Base-by-base conservation (phyloP, 768 basidiomycete species). In the Dentipellis sp. region DNA sequence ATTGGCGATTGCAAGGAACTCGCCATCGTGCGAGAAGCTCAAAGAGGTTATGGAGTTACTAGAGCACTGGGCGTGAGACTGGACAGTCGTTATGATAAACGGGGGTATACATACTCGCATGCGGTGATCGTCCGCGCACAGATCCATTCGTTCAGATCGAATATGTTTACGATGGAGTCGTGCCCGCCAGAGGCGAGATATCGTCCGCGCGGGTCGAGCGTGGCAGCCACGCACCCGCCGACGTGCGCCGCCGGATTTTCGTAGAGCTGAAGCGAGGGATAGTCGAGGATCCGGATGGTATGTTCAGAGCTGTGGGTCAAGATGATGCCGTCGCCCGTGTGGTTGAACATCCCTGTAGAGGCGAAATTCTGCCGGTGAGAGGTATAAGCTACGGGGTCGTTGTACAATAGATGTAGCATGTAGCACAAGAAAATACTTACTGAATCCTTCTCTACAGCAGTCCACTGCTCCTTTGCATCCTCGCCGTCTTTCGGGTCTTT, bases 1-100 rank as follows among this genome's bases (percentile, higher is more conserved):
- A 58, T 75, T 87, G 9, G 88, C 84, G 51, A 90, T 83, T 16
- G 89, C 89, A 48, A 91, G 68, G 64, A 84, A 91, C 72, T 92
- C 89, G 36, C 89, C 89, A 61, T 91, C 89, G 59, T 84, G 77
- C 11, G 88, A 91, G 75, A 90, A 92, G 66, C 84, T 88, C 17
- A 91, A 68, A 17, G 79, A 78, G 58, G 79, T 87, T 63, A 90
- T 86, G 19, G 82, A 76, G 64, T 89, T 74, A 55, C 89, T 90
- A 62, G 1, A 39, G 22, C 8, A 21, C 10, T 5, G 42, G 14
- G 48, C 17, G 17, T 47, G 46, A 55, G 37, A 23, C 1, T n/a
- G 38, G 48, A 22, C 56, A 21, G 11, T 14, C n/a, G 46, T 34
- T 10, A 16, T 52, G 22, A n/a, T 49, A 34, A 21, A 50, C 1